Evolutionary conservation across 164 flowering plant species (phyloP).

Genomic region (Taxillus chinensis): DNA sequence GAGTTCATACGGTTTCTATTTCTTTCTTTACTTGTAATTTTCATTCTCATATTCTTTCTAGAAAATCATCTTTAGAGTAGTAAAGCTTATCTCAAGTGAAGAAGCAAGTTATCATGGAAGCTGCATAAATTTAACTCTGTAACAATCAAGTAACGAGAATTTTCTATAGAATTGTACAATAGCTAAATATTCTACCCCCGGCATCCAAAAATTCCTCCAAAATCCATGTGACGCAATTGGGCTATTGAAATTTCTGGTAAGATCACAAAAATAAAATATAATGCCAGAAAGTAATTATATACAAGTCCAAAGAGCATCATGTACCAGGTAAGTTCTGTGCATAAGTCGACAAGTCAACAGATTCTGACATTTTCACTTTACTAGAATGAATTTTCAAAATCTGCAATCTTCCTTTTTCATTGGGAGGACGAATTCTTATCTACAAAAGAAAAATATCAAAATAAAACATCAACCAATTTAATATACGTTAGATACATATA

Average conservation of each 20-base stretch:
- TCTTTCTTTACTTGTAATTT: too few species aligned
- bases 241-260: not conserved
- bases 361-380: slow-evolving; percentile 83
- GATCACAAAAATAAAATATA: not conserved
- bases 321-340: slow-evolving; percentile 91
- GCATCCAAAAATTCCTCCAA: too few species aligned
- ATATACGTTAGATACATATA: not conserved
- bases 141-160: too few species aligned
- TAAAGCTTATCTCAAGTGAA: too few species aligned
- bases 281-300: not conserved
- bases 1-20: too few species aligned
- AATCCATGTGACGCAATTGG: not conserved
- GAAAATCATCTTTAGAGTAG: too few species aligned
- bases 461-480: not conserved
- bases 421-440: slow-evolving; percentile 88
- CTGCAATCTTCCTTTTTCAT: slow-evolving; percentile 77
- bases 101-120: too few species aligned
- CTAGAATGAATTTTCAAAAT: slow-evolving; percentile 89
- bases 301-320: not conserved
- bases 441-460: slow-evolving; percentile 17
- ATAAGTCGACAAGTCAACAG: slow-evolving; percentile 75
- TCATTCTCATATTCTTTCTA: too few species aligned
- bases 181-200: too few species aligned
- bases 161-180: too few species aligned
- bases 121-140: too few species aligned